A percentile compares a stretch with the other conserved stretches of the same genome.
These are phyloP conservation scores for Albizia julibrissin DNA, from an alignment of 306 rosid species.

Conservation along the genomic window DNA sequence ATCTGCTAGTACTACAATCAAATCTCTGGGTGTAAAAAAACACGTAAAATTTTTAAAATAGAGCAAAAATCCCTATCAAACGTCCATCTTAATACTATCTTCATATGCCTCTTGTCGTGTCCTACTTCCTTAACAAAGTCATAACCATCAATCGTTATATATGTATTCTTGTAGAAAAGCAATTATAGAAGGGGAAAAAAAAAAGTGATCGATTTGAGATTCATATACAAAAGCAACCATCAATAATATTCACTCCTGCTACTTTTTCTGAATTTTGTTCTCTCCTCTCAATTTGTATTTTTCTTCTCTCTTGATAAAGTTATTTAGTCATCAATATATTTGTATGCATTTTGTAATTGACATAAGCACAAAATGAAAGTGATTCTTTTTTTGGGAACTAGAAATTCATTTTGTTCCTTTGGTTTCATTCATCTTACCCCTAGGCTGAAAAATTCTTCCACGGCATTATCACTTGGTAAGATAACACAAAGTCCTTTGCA, in stretches of 20 bases:
- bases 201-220: neutral
- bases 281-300: too few species aligned
- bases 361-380: neutral
- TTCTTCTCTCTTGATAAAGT: neutral
- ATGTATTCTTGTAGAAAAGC: neutral
- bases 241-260: neutral
- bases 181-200: neutral
- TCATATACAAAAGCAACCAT: too few species aligned
- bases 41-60: too few species aligned
- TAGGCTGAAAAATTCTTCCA: neutral
- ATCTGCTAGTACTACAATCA: too few species aligned
- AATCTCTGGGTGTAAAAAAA: too few species aligned
- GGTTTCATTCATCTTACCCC: neutral
- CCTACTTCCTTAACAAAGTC: conserved; percentile 64
- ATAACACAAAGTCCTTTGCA: neutral
- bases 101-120: conserved; percentile 90
- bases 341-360: neutral
- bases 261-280: neutral
- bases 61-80: conserved; percentile 50
- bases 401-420: neutral
- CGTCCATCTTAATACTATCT: conserved; percentile 88
- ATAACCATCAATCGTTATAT: neutral
- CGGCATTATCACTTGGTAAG: neutral
- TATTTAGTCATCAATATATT: neutral
- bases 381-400: neutral